Percentiles rank a stretch among this genome's conserved stretches.
Conservation (phyloP, 179 eudicot genomes). For the Silene coronaria region DNA sequence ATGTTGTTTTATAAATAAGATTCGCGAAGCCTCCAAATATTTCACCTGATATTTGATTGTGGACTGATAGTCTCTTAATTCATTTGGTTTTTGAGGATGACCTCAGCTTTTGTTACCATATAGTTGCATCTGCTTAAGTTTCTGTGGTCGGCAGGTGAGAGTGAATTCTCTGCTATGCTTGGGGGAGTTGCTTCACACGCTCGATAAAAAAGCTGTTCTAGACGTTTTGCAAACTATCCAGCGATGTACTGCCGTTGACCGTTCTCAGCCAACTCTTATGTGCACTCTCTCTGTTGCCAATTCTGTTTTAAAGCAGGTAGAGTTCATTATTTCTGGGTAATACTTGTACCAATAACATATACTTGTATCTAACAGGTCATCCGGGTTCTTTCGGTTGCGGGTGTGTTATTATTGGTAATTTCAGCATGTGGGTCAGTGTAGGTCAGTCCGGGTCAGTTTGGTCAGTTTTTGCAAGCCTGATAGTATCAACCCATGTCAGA, state of each 20-base stretch:
- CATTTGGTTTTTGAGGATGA: not conserved
- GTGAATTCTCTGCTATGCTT: conserved; percentile 89
- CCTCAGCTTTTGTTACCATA: not conserved
- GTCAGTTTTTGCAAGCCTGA: not conserved
- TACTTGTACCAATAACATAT: conserved; percentile 1
- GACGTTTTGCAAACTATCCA: conserved; percentile 79
- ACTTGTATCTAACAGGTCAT: not conserved
- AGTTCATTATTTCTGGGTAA: not conserved
- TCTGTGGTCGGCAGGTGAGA: conserved; percentile 63
- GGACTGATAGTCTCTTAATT: conserved; percentile 5
- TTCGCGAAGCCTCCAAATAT: not conserved
- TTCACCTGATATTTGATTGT: not conserved
- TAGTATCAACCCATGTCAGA: not conserved
- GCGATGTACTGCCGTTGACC: conserved; percentile 93
- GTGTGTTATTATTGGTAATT: not conserved
- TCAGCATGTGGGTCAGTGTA: not conserved
- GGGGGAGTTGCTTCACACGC: conserved; percentile 69
- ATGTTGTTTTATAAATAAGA: not conserved
- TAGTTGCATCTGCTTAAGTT: conserved; percentile 15
- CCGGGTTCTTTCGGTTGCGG: not conserved
- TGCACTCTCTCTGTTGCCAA: conserved; percentile 88
- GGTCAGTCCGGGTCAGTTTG: not conserved
- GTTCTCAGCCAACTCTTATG: conserved; percentile 94
- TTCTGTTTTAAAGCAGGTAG: conserved; percentile 82
- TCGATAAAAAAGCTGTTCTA: conserved; percentile 68